Percentiles rank a stretch among this genome's conserved stretches.
Conservation (phyloP, 2,329 filamentous ascomycete species). For the Stachybotrys chartarum region DNA sequence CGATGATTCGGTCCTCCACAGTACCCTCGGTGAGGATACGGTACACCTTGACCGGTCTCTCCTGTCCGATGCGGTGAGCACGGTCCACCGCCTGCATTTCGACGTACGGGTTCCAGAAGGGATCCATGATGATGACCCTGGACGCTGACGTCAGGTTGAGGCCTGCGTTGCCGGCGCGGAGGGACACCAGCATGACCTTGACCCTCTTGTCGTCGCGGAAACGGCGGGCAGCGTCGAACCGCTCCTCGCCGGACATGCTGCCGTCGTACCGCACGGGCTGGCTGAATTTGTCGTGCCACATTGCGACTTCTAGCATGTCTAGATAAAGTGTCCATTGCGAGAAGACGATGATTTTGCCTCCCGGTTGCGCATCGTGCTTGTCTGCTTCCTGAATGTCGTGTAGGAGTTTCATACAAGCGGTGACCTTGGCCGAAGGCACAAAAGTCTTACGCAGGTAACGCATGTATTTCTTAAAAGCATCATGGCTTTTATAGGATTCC, state of each 20-base stretch:
- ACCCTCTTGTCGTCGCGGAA: constrained; percentile 59
- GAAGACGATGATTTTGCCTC: constrained; percentile 68
- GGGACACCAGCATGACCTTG: constrained; percentile 72
- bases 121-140: constrained; percentile 84
- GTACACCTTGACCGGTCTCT: constrained; percentile 67
- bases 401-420: constrained; percentile 69
- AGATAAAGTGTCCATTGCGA: constrained; percentile 74
- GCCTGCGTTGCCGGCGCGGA: constrained; percentile 76
- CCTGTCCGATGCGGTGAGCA: constrained; percentile 81
- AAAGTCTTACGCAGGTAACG: constrained; percentile 61
- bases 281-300: constrained; percentile 54
- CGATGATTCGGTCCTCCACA: constrained; percentile 80
- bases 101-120: constrained; percentile 91
- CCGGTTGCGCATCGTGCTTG: constrained; percentile 2
- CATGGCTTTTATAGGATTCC: constrained; percentile 55
- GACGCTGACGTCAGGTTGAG: constrained; percentile 79
- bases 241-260: constrained; percentile 61
- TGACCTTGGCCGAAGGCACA: constrained; percentile 74
- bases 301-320: constrained; percentile 65
- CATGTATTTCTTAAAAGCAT: constrained; percentile 63
- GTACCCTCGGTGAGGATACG: constrained; percentile 70
- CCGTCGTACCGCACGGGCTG: constrained; percentile 72
- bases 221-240: constrained; percentile 60
- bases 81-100: constrained; percentile 90
- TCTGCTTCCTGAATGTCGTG: constrained; percentile 51